Percentiles rank a stretch among this genome's conserved stretches.
phyloP scores from a whole-genome alignment of 2,329 filamentous ascomycete genomes.

The Tolypocladium endophyticum region DNA sequence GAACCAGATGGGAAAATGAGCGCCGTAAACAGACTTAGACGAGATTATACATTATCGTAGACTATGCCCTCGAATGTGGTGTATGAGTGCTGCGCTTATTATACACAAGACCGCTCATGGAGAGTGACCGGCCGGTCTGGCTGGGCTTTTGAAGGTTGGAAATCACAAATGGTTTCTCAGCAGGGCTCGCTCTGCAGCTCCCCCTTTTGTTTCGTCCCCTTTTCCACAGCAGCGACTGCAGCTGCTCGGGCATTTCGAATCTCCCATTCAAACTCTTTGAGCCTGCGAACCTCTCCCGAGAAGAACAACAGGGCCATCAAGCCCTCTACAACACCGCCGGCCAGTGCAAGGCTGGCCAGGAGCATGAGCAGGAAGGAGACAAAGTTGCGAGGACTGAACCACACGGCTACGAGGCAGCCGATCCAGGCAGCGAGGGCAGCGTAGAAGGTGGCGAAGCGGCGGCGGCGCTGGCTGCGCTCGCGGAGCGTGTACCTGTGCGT shows the following conservation, averaged over 20 bases:
- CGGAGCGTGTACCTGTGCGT: conserved; percentile 58
- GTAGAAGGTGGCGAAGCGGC: conserved; percentile 66
- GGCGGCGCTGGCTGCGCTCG: conserved; percentile 60
- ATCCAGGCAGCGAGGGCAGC: conserved; percentile 55
- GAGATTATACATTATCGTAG: conserved; percentile 1
- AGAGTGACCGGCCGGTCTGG: background rate
- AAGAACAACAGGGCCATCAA: conserved; percentile 83
- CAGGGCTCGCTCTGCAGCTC: background rate
- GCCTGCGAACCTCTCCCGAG: conserved; percentile 66
- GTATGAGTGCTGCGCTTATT: background rate
- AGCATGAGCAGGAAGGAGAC: conserved; percentile 74
- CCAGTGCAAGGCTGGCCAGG: conserved; percentile 66
- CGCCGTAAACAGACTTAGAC: background rate
- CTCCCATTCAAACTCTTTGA: conserved; percentile 93
- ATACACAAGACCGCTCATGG: background rate
- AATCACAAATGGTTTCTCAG: background rate
- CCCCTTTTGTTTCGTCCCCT: background rate
- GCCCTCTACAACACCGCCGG: conserved; percentile 70
- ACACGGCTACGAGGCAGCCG: conserved; percentile 69
- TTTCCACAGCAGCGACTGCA: conserved; percentile 18
- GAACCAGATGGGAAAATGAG: background rate
- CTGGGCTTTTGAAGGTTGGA: background rate
- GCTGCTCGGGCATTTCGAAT: conserved; percentile 55
- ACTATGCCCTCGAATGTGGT: background rate
- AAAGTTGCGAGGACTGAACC: conserved; percentile 71